These are phyloP conservation scores for Acanthamoeba healyi DNA, from an alignment of 208 protist genomes.

Conservation along the genomic window DNA sequence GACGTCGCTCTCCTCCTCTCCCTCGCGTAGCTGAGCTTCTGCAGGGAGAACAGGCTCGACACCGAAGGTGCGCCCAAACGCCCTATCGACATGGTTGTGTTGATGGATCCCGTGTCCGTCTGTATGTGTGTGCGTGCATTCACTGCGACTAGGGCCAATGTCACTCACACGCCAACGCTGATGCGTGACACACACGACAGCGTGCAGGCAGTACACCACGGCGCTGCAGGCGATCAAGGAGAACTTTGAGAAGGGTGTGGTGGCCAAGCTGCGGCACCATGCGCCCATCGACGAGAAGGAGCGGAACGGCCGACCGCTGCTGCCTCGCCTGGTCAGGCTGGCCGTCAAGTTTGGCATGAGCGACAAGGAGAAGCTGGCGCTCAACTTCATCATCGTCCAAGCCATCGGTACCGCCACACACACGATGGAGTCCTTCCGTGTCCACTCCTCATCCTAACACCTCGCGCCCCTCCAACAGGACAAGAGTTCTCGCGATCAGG, in stretches of 20 bases:
- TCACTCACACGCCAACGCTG: no score
- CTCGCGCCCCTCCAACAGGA: background rate
- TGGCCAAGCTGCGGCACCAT: background rate
- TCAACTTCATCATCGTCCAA: constrained; percentile 11
- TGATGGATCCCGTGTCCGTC: no score
- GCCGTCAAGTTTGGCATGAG: background rate
- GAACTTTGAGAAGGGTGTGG: background rate
- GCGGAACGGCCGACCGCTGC: background rate
- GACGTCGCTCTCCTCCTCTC: no score
- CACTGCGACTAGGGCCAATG: no score
- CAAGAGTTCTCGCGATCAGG: background rate
- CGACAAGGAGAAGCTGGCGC: background rate
- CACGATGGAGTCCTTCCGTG: background rate
- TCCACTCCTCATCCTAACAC: no score
- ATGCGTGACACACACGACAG: background rate
- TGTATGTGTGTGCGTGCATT: no score
- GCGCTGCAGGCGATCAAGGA: background rate
- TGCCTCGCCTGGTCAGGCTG: background rate
- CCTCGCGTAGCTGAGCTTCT: background rate
- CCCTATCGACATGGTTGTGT: no score
- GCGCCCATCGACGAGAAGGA: background rate
- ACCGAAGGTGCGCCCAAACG: background rate
- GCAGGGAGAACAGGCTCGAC: background rate
- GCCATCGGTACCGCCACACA: background rate
- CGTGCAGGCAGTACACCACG: background rate